phyloP scores from a whole-genome alignment of 169 alveolate genomes.

The Plasmodium vivax region DNA sequence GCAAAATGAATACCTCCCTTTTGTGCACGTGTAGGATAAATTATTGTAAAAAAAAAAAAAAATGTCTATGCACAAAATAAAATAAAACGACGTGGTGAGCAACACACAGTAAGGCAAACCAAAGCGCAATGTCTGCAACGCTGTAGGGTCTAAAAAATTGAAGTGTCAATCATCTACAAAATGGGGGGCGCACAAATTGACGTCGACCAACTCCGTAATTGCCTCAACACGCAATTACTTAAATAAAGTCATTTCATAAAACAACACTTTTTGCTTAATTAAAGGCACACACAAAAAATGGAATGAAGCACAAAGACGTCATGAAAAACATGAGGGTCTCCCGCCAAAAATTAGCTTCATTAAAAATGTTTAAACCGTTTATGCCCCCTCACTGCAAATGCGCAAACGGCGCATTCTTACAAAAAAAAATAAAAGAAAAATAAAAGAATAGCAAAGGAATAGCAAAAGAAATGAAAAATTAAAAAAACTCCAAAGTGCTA shows the following conservation, averaged over 20 bases:
- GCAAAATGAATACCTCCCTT: background rate
- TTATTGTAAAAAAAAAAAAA: background rate
- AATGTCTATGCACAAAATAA: background rate
- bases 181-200: background rate
- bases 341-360: background rate
- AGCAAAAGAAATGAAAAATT: background rate
- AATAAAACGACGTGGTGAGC: background rate
- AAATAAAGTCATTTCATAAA: background rate
- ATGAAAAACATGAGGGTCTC: background rate
- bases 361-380: background rate
- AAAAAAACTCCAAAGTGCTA: background rate
- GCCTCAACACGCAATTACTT: background rate
- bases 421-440: background rate
- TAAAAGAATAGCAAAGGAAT: background rate
- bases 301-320: background rate
- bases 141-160: background rate
- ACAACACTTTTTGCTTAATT: constrained; percentile 9
- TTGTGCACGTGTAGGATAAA: background rate
- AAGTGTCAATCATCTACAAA: background rate
- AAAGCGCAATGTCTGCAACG: background rate
- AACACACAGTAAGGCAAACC: background rate
- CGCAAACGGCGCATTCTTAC: background rate
- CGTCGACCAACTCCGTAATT: background rate
- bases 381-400: background rate
- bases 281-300: constrained; percentile 1